phyloP scores from a whole-genome alignment of 345 rosid species.

The Trapa bicornis region DNA sequence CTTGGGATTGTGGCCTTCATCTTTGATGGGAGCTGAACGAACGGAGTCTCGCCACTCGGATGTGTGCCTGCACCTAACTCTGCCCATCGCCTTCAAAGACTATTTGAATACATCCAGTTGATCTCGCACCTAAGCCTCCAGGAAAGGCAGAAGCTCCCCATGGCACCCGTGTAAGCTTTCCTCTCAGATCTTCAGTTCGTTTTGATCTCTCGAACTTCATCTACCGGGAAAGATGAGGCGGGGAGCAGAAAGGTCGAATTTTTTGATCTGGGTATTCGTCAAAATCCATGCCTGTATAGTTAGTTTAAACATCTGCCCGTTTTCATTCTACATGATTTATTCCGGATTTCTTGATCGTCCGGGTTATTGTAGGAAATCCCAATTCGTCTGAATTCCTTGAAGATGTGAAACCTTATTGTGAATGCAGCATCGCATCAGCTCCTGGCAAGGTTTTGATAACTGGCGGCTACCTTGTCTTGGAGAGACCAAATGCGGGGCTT shows the following conservation, averaged over 20 bases:
- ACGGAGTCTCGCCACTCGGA: not conserved
- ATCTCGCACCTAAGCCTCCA: not conserved
- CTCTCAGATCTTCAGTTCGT: not conserved
- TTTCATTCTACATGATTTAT: not conserved
- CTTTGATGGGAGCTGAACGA: not conserved
- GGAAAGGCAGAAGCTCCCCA: not conserved
- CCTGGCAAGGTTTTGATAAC: conserved; percentile 96
- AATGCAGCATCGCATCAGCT: conserved; percentile 79
- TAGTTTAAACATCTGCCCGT: not conserved
- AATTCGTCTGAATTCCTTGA: not conserved
- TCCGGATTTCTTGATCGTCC: no score
- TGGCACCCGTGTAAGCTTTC: not conserved
- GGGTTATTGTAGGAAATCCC: no score
- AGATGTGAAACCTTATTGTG: not conserved
- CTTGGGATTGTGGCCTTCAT: not conserved
- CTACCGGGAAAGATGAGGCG: not conserved
- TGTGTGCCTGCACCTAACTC: not conserved
- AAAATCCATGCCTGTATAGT: not conserved
- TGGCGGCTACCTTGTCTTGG: conserved; percentile 90
- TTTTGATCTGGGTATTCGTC: not conserved
- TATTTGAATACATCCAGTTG: not conserved
- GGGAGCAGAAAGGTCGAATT: not conserved
- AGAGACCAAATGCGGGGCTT: conserved; percentile 89
- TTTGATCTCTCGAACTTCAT: not conserved
- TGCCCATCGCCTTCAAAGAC: not conserved